Percentiles rank a stretch among this genome's conserved stretches.
Conservation (phyloP, 495 filamentous ascomycete species). For the Lophium mytilinum region DNA sequence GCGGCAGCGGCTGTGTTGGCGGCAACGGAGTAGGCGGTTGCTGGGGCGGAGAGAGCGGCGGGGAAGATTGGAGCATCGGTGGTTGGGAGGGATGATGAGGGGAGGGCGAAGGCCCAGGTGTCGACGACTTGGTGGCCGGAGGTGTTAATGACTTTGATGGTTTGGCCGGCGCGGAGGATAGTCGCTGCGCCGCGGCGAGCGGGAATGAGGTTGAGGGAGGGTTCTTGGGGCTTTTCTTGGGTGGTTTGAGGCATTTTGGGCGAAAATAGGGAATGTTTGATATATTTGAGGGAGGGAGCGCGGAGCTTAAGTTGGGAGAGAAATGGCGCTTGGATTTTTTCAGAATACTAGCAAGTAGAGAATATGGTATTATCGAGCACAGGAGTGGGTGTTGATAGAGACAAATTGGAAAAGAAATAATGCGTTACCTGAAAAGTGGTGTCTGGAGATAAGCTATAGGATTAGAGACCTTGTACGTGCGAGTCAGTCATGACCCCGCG, state of each 20-base stretch:
- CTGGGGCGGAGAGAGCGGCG: conserved; percentile 5
- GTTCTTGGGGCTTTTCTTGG: background rate
- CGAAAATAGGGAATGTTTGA: background rate
- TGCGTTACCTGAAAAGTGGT: too few species aligned
- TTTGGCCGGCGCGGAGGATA: conserved; percentile 33
- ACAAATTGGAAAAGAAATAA: too few species aligned
- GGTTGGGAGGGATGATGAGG: conserved; percentile 17
- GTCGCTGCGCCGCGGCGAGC: conserved; percentile 39
- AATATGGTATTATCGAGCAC: too few species aligned
- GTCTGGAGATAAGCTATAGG: too few species aligned
- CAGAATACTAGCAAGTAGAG: too few species aligned
- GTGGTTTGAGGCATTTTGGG: background rate
- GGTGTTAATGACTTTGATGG: conserved; percentile 45
- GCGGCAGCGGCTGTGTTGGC: conserved; percentile 16
- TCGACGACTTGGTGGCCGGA: conserved; percentile 47
- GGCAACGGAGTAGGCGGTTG: background rate
- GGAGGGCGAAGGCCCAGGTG: conserved; percentile 41
- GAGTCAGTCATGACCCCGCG: too few species aligned
- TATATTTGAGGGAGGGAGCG: too few species aligned
- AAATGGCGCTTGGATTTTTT: too few species aligned
- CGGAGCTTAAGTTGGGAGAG: too few species aligned
- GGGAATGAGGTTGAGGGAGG: conserved; percentile 30
- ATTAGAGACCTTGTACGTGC: too few species aligned
- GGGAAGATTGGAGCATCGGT: conserved; percentile 18
- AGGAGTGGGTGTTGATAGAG: too few species aligned